Conservation (phyloP, 805 yeast species). For the Barnettozyma salicaria region DNA sequence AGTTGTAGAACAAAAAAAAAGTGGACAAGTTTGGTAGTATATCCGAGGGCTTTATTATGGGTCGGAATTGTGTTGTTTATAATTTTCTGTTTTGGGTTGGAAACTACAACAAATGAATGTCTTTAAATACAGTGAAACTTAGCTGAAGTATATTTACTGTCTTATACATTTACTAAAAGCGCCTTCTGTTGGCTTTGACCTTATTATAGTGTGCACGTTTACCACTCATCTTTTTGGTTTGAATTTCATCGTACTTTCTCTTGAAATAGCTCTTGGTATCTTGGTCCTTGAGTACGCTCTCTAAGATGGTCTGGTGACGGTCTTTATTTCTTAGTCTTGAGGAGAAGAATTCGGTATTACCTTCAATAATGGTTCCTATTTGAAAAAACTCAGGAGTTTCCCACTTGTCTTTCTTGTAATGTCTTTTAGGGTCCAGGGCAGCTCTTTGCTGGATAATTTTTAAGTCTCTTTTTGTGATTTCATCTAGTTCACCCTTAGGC, state of each 20-base stretch:
- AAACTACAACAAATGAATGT: no score
- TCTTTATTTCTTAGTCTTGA: constrained; percentile 61
- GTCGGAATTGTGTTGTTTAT: constrained; percentile 11
- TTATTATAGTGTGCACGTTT: constrained; percentile 62
- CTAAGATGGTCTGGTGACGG: constrained; percentile 73
- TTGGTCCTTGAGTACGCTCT: constrained; percentile 72
- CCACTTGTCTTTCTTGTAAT: constrained; percentile 84
- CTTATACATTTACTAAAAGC: constrained; percentile 29
- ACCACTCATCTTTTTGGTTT: constrained; percentile 54
- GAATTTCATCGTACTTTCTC: constrained; percentile 78
- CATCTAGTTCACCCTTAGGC: constrained; percentile 71
- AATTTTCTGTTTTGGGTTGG: constrained; percentile 9
- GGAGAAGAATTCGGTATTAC: constrained; percentile 70
- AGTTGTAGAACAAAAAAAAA: constrained; percentile 13
- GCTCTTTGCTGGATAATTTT: constrained; percentile 77
- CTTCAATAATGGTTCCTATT: constrained; percentile 82
- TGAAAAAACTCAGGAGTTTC: constrained; percentile 74
- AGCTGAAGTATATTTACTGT: no score
- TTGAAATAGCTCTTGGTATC: constrained; percentile 72
- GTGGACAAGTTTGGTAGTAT: constrained; percentile 4
- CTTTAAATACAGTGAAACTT: neutral
- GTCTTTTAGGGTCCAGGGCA: constrained; percentile 92
- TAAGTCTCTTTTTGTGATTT: constrained; percentile 68
- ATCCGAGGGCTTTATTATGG: constrained; percentile 10
- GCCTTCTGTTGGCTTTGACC: constrained; percentile 53